Evolutionary conservation across 2,329 filamentous ascomycete species (phyloP).

Genomic region (Talaromyces pinophilus): DNA sequence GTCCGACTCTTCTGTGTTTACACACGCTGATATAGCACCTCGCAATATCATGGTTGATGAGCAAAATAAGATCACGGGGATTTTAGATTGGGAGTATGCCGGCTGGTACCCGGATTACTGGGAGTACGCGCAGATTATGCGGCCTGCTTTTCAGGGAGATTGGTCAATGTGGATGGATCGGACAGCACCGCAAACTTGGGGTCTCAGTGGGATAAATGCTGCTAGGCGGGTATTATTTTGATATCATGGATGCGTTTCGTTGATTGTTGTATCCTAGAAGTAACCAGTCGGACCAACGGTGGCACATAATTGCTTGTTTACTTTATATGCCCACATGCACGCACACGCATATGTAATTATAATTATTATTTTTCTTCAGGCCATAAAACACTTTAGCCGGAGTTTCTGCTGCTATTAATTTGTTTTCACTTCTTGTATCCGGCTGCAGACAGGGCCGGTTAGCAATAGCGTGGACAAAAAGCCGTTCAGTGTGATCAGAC

Average conservation of each 20-base stretch:
- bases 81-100: constrained; percentile 19
- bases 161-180: constrained; percentile 34
- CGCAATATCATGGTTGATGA: constrained; percentile 15
- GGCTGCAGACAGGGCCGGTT: background rate
- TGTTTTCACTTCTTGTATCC: background rate
- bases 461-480: background rate
- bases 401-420: background rate
- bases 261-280: background rate
- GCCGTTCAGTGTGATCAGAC: background rate
- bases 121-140: constrained; percentile 28
- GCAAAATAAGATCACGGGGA: constrained; percentile 7
- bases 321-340: background rate
- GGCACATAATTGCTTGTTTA: background rate
- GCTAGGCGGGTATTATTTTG: constrained; percentile 38
- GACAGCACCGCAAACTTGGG: constrained; percentile 33
- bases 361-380: background rate
- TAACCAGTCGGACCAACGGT: background rate
- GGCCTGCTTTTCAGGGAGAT: constrained; percentile 29
- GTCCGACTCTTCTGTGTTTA: constrained; percentile 26
- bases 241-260: background rate
- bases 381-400: background rate
- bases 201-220: constrained; percentile 31
- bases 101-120: constrained; percentile 20
- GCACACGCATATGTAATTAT: background rate
- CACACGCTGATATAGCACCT: constrained; percentile 16